phyloP scores from a whole-genome alignment of 2,329 filamentous ascomycete species.

The Exophiala viscosa region DNA sequence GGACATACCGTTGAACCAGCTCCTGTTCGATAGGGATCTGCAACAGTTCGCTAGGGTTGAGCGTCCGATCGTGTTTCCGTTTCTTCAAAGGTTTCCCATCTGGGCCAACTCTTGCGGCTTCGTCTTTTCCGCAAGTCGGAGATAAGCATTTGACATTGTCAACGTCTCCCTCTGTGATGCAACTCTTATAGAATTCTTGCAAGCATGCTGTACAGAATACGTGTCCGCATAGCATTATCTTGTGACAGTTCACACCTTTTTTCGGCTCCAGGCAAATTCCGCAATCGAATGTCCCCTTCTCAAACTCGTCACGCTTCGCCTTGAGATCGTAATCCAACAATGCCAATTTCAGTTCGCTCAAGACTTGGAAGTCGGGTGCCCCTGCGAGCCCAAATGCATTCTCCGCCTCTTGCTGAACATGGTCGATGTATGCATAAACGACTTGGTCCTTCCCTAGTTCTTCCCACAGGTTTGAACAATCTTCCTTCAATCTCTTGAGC shows the following conservation, averaged over 20 bases:
- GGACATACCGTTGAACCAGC: conserved; percentile 78
- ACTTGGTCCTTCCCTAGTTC: conserved; percentile 56
- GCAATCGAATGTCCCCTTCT: conserved; percentile 81
- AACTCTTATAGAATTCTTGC: conserved; percentile 82
- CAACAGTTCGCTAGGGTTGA: conserved; percentile 79
- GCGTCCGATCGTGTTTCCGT: conserved; percentile 61
- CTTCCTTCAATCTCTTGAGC: conserved; percentile 44
- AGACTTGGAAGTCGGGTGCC: conserved; percentile 40
- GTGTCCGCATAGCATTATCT: conserved; percentile 77
- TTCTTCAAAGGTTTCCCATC: conserved; percentile 37
- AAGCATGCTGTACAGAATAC: conserved; percentile 89
- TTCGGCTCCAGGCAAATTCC: conserved; percentile 89
- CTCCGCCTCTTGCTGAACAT: conserved; percentile 57
- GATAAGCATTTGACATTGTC: conserved; percentile 73
- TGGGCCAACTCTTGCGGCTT: conserved; percentile 29
- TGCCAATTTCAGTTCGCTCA: conserved; percentile 58
- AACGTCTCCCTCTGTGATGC: conserved; percentile 81
- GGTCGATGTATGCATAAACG: conserved; percentile 58
- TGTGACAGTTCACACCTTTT: conserved; percentile 77
- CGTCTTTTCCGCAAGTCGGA: conserved; percentile 68
- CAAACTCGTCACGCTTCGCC: conserved; percentile 70
- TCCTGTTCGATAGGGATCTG: conserved; percentile 69
- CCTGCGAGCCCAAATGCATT: conserved; percentile 50
- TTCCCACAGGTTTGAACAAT: conserved; percentile 55
- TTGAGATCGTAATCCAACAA: conserved; percentile 75